A percentile compares a stretch with the other conserved stretches of the same genome.
Conservation (phyloP, 2,329 filamentous ascomycete species). For the Neocatenulostroma microsporum region DNA sequence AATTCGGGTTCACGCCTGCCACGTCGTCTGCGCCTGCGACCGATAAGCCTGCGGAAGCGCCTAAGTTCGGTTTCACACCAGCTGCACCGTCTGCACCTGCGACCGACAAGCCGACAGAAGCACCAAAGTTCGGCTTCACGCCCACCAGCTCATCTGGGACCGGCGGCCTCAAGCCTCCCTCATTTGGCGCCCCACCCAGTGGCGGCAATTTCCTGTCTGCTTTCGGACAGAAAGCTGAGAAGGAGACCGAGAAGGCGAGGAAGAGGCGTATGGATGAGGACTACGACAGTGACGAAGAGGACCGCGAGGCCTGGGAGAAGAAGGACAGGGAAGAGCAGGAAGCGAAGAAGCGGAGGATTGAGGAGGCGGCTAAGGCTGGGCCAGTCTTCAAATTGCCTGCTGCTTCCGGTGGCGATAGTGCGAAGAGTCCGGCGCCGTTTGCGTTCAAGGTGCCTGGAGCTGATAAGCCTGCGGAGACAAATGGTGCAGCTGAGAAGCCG, state of each 20-base stretch:
- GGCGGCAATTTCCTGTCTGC: slow-evolving; percentile 34
- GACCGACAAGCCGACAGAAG: not conserved
- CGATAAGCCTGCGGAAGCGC: slow-evolving; percentile 7
- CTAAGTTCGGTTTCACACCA: slow-evolving; percentile 9
- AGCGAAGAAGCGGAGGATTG: slow-evolving; percentile 37
- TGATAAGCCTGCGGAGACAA: not conserved
- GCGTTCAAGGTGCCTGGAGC: slow-evolving; percentile 7
- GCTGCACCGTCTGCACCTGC: not conserved
- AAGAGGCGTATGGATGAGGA: slow-evolving; percentile 44
- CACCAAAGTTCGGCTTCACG: not conserved
- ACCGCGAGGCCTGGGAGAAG: slow-evolving; percentile 43
- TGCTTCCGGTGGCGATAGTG: not conserved
- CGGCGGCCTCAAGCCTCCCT: slow-evolving; percentile 8
- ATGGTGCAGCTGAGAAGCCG: not conserved
- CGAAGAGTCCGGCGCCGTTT: slow-evolving; percentile 1
- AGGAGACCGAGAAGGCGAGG: slow-evolving; percentile 37
- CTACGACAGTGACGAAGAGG: slow-evolving; percentile 46
- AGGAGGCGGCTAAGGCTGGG: slow-evolving; percentile 29
- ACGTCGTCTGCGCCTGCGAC: slow-evolving; percentile 5
- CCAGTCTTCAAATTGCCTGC: slow-evolving; percentile 18
- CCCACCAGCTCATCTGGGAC: not conserved
- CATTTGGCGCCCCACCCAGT: slow-evolving; percentile 16
- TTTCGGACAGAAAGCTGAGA: slow-evolving; percentile 34
- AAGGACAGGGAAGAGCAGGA: slow-evolving; percentile 39
- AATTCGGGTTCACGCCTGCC: slow-evolving; percentile 5